These are phyloP conservation scores for Tetradesmus obliquus DNA, from an alignment of 139 green algal genomes.

Conservation along the genomic window DNA sequence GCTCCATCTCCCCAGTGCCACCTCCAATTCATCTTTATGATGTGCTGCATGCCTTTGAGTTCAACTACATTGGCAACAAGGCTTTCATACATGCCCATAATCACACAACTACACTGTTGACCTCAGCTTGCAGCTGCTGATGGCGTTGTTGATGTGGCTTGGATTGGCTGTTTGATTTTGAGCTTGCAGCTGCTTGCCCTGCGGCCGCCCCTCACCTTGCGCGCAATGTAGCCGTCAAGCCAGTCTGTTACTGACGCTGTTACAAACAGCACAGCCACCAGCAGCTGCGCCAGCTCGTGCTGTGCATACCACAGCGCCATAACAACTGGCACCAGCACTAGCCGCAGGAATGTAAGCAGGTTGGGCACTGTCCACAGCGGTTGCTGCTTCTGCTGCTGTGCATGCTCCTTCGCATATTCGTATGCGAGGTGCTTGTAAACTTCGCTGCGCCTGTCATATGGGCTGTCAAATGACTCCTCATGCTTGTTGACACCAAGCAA, in stretches of 20 bases:
- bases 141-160: background rate
- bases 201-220: conserved; percentile 62
- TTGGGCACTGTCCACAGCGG: conserved; percentile 74
- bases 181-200: too few species aligned
- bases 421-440: conserved; percentile 59
- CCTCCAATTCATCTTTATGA: too few species aligned
- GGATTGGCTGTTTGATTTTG: background rate
- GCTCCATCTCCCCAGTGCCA: too few species aligned
- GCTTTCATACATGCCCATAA: too few species aligned
- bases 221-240: conserved; percentile 93
- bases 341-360: conserved; percentile 76
- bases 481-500: conserved; percentile 38
- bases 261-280: conserved; percentile 79
- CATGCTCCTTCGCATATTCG: conserved; percentile 27
- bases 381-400: conserved; percentile 43
- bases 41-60: too few species aligned
- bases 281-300: background rate
- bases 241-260: conserved; percentile 91
- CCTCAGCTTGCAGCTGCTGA: background rate
- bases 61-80: too few species aligned
- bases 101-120: background rate
- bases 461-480: conserved; percentile 74
- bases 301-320: conserved; percentile 68
- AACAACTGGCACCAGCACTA: conserved; percentile 79
- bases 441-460: conserved; percentile 78